phyloP scores from a whole-genome alignment of 2,329 filamentous ascomycete genomes.

The Aspergillus sp. region DNA sequence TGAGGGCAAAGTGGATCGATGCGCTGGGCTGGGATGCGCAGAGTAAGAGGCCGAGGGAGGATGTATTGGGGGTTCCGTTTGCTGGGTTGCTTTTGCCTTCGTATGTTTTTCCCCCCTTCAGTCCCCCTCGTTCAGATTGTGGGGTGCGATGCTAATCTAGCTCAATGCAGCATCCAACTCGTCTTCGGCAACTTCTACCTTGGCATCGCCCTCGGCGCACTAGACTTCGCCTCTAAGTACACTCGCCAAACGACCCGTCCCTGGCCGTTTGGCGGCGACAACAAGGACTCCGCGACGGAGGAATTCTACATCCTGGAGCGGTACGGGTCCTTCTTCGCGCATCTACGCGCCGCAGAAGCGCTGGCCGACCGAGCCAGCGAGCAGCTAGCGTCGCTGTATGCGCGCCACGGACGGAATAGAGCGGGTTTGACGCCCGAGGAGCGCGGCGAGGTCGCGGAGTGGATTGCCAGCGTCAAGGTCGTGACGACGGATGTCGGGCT shows the following conservation, averaged over 20 bases:
- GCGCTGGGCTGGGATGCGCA: conserved; percentile 60
- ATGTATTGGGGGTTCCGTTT: conserved; percentile 55
- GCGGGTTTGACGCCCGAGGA: conserved; percentile 49
- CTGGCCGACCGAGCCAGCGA: conserved; percentile 58
- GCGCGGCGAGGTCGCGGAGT: conserved; percentile 62
- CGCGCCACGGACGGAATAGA: conserved; percentile 41
- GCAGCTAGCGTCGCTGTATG: conserved; percentile 51
- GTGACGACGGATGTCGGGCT: conserved; percentile 62
- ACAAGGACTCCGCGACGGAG: conserved; percentile 59
- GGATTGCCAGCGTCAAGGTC: conserved; percentile 63
- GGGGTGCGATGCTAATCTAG: no score
- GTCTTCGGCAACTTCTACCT: conserved; percentile 68
- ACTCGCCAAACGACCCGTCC: conserved; percentile 58
- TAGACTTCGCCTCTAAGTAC: conserved; percentile 57
- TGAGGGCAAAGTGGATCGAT: conserved; percentile 59
- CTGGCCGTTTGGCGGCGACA: conserved; percentile 65
- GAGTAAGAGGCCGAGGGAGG: conserved; percentile 52
- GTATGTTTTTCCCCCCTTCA: conserved; percentile 25
- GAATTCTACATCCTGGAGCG: conserved; percentile 66
- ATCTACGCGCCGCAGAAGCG: conserved; percentile 60
- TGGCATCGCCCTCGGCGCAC: conserved; percentile 60
- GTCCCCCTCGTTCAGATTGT: neutral
- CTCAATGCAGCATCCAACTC: conserved; percentile 52
- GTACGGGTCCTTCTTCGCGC: conserved; percentile 64
- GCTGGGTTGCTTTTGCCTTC: conserved; percentile 60